Percentiles rank a stretch among this genome's conserved stretches.
phyloP scores from a whole-genome alignment of 352 stramenopile species.

The Phytopythium chamaehyphon region DNA sequence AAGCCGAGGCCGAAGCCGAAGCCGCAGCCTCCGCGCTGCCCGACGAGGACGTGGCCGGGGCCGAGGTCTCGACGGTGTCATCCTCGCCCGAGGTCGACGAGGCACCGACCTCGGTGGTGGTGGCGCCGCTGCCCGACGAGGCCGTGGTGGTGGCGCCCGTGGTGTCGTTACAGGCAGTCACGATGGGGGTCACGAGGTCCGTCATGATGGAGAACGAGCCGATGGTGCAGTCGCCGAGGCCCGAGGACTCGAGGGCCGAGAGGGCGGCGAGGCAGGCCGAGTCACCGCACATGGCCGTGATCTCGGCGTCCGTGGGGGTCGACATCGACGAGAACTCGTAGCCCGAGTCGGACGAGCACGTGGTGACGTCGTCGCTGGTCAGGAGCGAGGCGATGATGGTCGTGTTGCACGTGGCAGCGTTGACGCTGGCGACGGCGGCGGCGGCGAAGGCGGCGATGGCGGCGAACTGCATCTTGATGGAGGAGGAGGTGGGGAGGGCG shows the following conservation, averaged over 20 bases:
- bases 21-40: neutral
- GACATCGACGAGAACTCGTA: constrained; percentile 29
- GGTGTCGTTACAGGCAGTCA: constrained; percentile 10
- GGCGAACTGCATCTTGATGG: constrained; percentile 6
- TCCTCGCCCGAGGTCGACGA: constrained; percentile 2
- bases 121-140: constrained; percentile 5
- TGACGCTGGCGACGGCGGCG: neutral
- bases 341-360: constrained; percentile 21
- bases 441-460: constrained; percentile 4
- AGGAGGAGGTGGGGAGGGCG: neutral
- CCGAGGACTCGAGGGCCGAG: constrained; percentile 15
- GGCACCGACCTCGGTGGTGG: constrained; percentile 6
- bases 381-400: constrained; percentile 22
- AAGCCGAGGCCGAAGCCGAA: neutral
- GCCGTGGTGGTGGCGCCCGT: constrained; percentile 4
- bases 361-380: constrained; percentile 15
- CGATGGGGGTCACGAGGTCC: constrained; percentile 21
- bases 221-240: constrained; percentile 27
- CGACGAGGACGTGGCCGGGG: constrained; percentile 3
- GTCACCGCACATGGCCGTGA: constrained; percentile 26
- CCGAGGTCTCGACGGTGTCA: neutral
- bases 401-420: constrained; percentile 19
- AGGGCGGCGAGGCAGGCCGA: constrained; percentile 23
- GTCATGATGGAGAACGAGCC: constrained; percentile 18
- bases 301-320: constrained; percentile 16